Percentiles rank a stretch among this genome's conserved stretches.
Evolutionary conservation across 352 stramenopile genomes (phyloP).

Genomic region (Globisporangium splendens): DNA sequence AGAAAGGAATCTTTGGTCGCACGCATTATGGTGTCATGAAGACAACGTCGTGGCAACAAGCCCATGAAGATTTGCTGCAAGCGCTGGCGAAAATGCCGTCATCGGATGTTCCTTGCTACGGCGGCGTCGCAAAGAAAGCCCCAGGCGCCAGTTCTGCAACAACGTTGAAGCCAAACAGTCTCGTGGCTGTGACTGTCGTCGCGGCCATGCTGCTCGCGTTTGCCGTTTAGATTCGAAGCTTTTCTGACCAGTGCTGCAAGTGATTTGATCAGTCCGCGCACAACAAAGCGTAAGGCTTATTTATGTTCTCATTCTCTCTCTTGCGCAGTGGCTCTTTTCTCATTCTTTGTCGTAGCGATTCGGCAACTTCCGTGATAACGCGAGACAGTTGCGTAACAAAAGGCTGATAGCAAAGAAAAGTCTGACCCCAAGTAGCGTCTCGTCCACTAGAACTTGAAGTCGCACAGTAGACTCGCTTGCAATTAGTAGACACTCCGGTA

Average conservation of each 20-base stretch:
- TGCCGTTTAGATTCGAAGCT: background rate
- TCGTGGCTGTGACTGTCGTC: background rate
- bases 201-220: background rate
- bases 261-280: no score
- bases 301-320: no score
- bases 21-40: conserved; percentile 63
- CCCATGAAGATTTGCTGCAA: conserved; percentile 42
- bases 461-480: no score
- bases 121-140: conserved; percentile 17
- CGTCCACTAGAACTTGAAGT: no score
- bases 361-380: no score
- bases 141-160: background rate
- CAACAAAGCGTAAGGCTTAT: no score
- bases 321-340: no score
- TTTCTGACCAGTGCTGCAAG: background rate
- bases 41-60: conserved; percentile 46
- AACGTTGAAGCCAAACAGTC: background rate
- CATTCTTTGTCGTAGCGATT: no score
- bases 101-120: conserved; percentile 53
- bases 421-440: no score
- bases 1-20: conserved; percentile 39
- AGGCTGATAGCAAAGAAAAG: no score
- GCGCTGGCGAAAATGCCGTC: conserved; percentile 43
- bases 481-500: no score
- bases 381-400: no score